Percentiles rank a stretch among this genome's conserved stretches.
These are phyloP conservation scores for Plasmodium berghei DNA, from an alignment of 169 alveolate species.

Conservation along the genomic window DNA sequence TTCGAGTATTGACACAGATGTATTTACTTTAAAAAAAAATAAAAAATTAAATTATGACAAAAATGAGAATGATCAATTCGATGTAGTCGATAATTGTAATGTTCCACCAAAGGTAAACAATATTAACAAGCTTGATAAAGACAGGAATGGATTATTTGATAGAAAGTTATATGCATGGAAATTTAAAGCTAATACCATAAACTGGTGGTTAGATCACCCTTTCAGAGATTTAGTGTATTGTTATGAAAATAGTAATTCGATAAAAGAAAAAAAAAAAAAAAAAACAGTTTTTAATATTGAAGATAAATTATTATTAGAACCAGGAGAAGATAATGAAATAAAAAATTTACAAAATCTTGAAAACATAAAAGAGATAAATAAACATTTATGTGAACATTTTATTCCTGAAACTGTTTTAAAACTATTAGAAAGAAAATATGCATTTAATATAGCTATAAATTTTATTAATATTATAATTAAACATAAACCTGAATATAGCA, in stretches of 20 bases:
- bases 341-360: conserved; percentile 33
- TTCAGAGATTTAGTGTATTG: conserved; percentile 48
- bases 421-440: conserved; percentile 59
- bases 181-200: conserved; percentile 49
- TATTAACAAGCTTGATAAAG: neutral
- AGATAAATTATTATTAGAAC: conserved; percentile 10
- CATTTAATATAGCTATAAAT: conserved; percentile 44
- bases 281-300: conserved; percentile 13
- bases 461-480: conserved; percentile 38
- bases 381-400: conserved; percentile 15
- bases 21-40: conserved; percentile 23
- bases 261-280: neutral
- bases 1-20: conserved; percentile 18
- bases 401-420: conserved; percentile 32
- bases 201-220: conserved; percentile 72
- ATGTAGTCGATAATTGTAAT: neutral
- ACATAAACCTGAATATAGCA: conserved; percentile 44
- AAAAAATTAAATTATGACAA: neutral
- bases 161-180: conserved; percentile 43
- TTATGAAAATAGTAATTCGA: neutral
- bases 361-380: conserved; percentile 35
- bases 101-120: neutral
- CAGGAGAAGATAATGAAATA: conserved; percentile 12
- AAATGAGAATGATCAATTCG: neutral
- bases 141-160: neutral